A percentile compares a stretch with the other conserved stretches of the same genome.
These are phyloP conservation scores for Solanum virginianum DNA, from an alignment of 257 asterid genomes.

Conservation along the genomic window DNA sequence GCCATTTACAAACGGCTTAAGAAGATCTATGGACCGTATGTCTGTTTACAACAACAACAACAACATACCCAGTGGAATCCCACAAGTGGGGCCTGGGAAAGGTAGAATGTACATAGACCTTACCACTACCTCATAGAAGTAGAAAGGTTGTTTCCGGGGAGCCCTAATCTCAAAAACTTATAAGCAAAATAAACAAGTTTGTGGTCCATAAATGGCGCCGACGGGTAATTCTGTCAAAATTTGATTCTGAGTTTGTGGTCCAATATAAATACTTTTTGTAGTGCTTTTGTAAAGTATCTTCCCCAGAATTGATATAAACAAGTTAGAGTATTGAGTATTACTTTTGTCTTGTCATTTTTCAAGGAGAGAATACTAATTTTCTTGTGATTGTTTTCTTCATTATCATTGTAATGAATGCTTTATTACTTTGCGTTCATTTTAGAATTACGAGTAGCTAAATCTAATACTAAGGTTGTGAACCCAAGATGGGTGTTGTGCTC, in stretches of 20 bases:
- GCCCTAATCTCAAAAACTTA: too few relatives aligned
- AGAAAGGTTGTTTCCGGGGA: too few relatives aligned
- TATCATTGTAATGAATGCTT: background rate
- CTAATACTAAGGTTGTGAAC: background rate
- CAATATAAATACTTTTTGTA: background rate
- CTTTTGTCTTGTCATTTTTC: background rate
- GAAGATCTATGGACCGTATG: background rate
- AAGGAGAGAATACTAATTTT: background rate
- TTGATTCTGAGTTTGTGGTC: background rate
- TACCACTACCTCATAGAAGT: too few relatives aligned
- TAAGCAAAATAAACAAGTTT: too few relatives aligned
- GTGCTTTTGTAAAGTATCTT: background rate
- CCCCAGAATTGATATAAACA: background rate
- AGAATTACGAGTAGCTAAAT: background rate
- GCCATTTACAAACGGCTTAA: background rate
- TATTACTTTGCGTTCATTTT: background rate
- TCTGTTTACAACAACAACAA: background rate
- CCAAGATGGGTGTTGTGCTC: background rate
- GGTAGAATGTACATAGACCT: too few relatives aligned
- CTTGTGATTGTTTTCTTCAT: background rate
- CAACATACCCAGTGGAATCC: too few relatives aligned
- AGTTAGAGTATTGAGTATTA: background rate
- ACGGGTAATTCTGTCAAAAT: background rate
- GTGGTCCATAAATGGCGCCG: background rate
- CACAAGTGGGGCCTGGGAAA: too few relatives aligned